phyloP scores from a whole-genome alignment of 805 yeast species.

The Kodamaea hsintzibuensis region DNA sequence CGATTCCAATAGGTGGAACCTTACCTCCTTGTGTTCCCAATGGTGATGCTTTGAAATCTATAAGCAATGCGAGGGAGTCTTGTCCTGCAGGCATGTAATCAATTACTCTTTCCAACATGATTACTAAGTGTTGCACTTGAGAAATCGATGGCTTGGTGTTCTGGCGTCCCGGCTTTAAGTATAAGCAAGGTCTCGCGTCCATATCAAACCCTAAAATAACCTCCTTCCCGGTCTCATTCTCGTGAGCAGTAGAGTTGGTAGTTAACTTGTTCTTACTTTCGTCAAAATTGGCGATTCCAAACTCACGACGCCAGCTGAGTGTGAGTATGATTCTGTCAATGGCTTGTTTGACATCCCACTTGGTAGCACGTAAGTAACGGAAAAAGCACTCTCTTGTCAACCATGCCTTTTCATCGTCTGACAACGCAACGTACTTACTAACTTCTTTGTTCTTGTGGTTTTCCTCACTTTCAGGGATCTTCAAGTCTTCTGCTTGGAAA shows the following conservation, averaged over 20 bases:
- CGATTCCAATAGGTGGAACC: slow-evolving; percentile 51
- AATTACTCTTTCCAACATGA: slow-evolving; percentile 86
- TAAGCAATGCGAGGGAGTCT: slow-evolving; percentile 85
- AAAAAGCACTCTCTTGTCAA: slow-evolving; percentile 86
- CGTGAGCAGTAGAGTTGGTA: slow-evolving; percentile 55
- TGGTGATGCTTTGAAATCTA: slow-evolving; percentile 87
- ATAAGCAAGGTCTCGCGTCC: slow-evolving; percentile 87
- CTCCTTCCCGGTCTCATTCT: slow-evolving; percentile 91
- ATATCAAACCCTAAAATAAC: slow-evolving; percentile 89
- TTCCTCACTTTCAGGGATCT: slow-evolving; percentile 52
- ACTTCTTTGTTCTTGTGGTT: slow-evolving; percentile 22
- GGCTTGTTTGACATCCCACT: slow-evolving; percentile 77
- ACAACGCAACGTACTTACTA: slow-evolving; percentile 17
- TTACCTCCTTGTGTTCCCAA: slow-evolving; percentile 37
- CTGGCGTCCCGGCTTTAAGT: slow-evolving; percentile 92
- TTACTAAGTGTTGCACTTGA: slow-evolving; percentile 96
- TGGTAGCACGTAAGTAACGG: slow-evolving; percentile 90
- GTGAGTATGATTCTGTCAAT: slow-evolving; percentile 74
- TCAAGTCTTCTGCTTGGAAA: slow-evolving; percentile 45
- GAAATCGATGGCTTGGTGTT: slow-evolving; percentile 87
- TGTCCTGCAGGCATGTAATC: slow-evolving; percentile 97
- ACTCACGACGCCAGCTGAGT: slow-evolving; percentile 90
- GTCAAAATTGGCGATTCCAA: slow-evolving; percentile 55
- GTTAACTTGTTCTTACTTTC: slow-evolving; percentile 53
- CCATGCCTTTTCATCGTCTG: slow-evolving; percentile 78